Percentiles rank a stretch among this genome's conserved stretches.
Conservation (phyloP, 2,329 filamentous ascomycete species). For the Corniculantispora saksenae region DNA sequence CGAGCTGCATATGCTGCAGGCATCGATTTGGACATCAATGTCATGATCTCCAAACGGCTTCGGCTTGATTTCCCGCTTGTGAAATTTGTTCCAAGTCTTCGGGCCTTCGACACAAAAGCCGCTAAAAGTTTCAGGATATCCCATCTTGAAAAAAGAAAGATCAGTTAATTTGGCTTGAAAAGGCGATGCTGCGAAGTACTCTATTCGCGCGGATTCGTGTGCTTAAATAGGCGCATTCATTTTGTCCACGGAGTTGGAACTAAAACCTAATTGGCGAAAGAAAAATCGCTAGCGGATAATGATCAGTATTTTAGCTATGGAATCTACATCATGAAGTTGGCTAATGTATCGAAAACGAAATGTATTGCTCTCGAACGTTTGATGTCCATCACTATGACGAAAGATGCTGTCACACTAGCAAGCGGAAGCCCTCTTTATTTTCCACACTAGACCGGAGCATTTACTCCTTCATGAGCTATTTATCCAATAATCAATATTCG, state of each 20-base stretch:
- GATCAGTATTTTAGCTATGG: no score
- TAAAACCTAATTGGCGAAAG: no score
- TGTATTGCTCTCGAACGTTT: neutral
- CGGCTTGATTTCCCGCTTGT: conserved; percentile 75
- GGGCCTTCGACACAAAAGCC: conserved; percentile 61
- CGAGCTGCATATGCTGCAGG: conserved; percentile 74
- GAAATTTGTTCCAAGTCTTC: conserved; percentile 59
- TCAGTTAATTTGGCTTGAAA: neutral
- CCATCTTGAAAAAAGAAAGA: conserved; percentile 1
- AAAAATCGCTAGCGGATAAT: no score
- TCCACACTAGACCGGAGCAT: no score
- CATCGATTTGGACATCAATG: conserved; percentile 83
- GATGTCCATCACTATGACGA: neutral
- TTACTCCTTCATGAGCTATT: neutral
- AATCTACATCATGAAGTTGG: no score
- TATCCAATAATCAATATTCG: neutral
- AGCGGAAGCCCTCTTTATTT: no score
- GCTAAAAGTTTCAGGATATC: conserved; percentile 59
- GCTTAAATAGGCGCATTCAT: no score
- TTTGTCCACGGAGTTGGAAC: no score
- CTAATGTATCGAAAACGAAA: neutral
- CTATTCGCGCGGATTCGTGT: no score
- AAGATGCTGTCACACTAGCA: neutral
- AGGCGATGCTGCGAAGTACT: no score
- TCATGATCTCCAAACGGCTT: conserved; percentile 88